Conservation (phyloP, 345 rosid genomes). For the Eucalyptus sideroxylon region DNA sequence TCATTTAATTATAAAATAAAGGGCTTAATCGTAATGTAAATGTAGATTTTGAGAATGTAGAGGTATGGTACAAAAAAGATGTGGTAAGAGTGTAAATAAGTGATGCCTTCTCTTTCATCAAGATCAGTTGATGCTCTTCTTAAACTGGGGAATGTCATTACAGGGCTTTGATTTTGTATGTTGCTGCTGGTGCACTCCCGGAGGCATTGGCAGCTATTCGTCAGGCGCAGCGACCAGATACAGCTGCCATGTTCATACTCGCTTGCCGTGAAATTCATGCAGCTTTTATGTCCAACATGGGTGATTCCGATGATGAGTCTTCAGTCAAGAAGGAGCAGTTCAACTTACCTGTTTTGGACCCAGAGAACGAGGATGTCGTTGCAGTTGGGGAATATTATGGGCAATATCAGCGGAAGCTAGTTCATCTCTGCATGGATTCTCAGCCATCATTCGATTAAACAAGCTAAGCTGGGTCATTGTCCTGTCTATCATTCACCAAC, state of each 20-base stretch:
- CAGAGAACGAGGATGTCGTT: constrained; percentile 61
- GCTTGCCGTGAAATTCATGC: constrained; percentile 76
- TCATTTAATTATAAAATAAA: neutral
- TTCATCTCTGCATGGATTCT: constrained; percentile 89
- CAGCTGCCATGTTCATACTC: constrained; percentile 90
- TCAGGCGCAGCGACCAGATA: constrained; percentile 77
- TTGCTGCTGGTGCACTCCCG: constrained; percentile 85
- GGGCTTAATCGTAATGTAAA: neutral
- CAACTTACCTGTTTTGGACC: constrained; percentile 54
- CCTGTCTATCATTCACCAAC: neutral
- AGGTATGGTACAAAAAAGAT: neutral
- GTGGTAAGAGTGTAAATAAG: neutral
- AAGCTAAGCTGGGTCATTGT: neutral
- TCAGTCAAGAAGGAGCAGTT: constrained; percentile 6
- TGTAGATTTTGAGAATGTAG: neutral
- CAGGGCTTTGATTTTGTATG: constrained; percentile 86
- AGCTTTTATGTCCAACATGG: constrained; percentile 23
- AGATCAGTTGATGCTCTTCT: neutral
- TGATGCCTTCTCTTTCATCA: neutral
- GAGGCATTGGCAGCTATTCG: constrained; percentile 84
- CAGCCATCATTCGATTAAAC: constrained; percentile 56
- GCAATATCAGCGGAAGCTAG: constrained; percentile 83
- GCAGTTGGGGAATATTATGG: constrained; percentile 80
- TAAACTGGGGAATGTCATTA: neutral
- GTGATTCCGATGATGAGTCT: constrained; percentile 29